Evolutionary conservation across 352 stramenopile genomes (phyloP), one percentile per base, ranked within the genome.

Genomic region (Phytopythium sindhum): DNA sequence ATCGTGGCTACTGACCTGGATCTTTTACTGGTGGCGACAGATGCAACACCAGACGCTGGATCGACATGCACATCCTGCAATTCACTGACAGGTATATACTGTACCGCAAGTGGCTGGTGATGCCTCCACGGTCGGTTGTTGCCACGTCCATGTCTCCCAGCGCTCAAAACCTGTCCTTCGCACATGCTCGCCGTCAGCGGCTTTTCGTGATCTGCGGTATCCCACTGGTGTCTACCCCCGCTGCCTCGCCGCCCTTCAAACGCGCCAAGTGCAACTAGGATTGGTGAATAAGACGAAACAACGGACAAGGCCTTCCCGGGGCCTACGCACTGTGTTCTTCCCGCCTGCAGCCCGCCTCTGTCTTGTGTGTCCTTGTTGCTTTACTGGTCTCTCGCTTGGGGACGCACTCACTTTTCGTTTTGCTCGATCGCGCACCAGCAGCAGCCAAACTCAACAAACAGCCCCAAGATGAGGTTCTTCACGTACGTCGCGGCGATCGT

Each of bases 401-500:
- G 21, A 8, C 31, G 35, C 53, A 14, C 23, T 60, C 35, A 48
- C 53, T 48, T 45, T 45, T 48, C 21, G 53, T 35, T 60, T 60
- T 21, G 53, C 53, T 41, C n/a, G 11, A 21, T 33, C 53, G 33
- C 8, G 24, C 24, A 26, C 48, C 48, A 37, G 26, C n/a, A 17
- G 52, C 23, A 45, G 31, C 31, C 31, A 8, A 44, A 29, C 52
- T n/a, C n/a, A n/a, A 24, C 10, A 2, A 24, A 17, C 31, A 23
- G 50, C 14, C 35, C 45, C 17, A 44, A 15, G 11, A 73, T 73
- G 63, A 69, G 67, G 63, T 62, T 69, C 39, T 41, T 67, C 24
- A 26, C 60, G 21, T 61, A 60, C 56, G 58, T 37, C 37, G 21
- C 52, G 41, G 48, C 59, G n/a, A 23, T 73, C n/a, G n/a, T 69